Conservation (phyloP, 2,329 filamentous ascomycete genomes). For the Aphanoascus verrucosus region DNA sequence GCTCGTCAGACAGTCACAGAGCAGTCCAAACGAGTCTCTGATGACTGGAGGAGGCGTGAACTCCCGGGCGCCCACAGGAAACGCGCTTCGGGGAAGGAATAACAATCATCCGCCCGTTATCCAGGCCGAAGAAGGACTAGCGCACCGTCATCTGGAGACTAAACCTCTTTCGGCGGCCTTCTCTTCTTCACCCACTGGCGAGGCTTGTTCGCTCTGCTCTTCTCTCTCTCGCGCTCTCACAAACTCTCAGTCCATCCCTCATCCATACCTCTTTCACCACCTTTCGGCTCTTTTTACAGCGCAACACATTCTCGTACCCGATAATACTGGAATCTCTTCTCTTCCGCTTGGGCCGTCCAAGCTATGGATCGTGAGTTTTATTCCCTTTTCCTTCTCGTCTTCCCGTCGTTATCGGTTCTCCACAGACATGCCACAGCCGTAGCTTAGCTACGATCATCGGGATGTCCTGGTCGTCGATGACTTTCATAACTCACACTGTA, state of each 20-base stretch:
- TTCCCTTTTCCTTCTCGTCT: conserved; percentile 22
- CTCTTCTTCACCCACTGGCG: conserved; percentile 5
- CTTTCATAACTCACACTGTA: too few species aligned
- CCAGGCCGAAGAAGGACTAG: conserved; percentile 9
- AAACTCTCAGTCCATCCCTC: conserved; percentile 24
- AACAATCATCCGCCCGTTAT: too few species aligned
- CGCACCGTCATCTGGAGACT: neutral
- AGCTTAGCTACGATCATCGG: conserved; percentile 1
- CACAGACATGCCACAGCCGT: neutral
- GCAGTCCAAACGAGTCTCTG: too few species aligned
- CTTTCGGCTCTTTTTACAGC: conserved; percentile 17
- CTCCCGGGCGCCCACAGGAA: too few species aligned
- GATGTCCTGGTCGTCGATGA: too few species aligned
- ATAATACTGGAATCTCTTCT: conserved; percentile 21
- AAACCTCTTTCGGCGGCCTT: conserved; percentile 3
- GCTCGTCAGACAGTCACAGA: too few species aligned
- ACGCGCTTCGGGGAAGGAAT: too few species aligned
- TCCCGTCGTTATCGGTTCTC: conserved; percentile 3
- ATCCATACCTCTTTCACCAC: conserved; percentile 17
- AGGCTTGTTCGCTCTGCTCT: conserved; percentile 9
- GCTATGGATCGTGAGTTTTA: conserved; percentile 50
- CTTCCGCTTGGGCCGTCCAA: conserved; percentile 38
- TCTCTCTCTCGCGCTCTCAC: conserved; percentile 15
- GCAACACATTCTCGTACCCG: neutral
- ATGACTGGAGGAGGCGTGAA: neutral